phyloP scores from a whole-genome alignment of 169 alveolate genomes.

The Plasmodium cynomolgi region DNA sequence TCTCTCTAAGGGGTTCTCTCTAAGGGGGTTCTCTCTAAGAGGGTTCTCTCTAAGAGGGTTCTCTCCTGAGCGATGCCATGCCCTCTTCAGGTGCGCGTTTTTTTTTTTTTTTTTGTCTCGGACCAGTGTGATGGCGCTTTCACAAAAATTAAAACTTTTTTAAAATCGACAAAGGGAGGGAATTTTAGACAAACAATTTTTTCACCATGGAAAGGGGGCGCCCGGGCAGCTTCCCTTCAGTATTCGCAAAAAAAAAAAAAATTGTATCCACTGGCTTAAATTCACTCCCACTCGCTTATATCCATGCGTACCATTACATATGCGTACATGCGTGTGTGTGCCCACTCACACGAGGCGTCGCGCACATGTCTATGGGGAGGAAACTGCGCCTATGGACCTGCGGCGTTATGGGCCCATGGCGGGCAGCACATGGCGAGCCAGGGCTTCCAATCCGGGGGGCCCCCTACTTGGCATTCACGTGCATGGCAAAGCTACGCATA shows the following conservation, averaged over 20 bases:
- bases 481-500: not conserved
- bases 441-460: not conserved
- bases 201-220: not conserved
- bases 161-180: not conserved
- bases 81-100: not conserved
- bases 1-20: no score
- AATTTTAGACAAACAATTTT: not conserved
- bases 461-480: not conserved
- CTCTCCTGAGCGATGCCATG: not conserved
- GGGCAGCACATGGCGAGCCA: not conserved
- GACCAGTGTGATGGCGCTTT: not conserved
- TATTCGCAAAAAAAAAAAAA: not conserved
- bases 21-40: not conserved
- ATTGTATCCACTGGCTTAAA: not conserved
- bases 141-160: not conserved
- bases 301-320: not conserved
- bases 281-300: not conserved
- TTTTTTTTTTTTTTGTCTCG: not conserved
- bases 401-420: not conserved
- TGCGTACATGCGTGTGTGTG: not conserved
- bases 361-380: not conserved
- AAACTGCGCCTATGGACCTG: not conserved
- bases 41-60: not conserved
- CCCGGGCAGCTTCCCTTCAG: not conserved
- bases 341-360: not conserved